Evolutionary conservation across 257 asterid species (phyloP), one percentile per base, ranked within the genome.

Genomic region (Echites panduratus): DNA sequence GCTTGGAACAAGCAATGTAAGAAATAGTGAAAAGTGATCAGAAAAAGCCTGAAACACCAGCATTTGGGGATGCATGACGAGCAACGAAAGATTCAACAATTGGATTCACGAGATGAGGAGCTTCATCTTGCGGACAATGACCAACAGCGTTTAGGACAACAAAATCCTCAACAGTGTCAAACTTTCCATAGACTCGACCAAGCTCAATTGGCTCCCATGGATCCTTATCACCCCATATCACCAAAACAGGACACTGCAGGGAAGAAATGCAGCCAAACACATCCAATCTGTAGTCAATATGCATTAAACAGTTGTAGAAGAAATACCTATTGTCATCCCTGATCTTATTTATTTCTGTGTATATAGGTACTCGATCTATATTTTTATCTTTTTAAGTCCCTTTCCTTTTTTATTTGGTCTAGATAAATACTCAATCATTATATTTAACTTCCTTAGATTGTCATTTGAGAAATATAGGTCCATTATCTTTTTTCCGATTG

Each of bases 111-210:
- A 93, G 86, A 72, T 90, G 88, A 56, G 98, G 98, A 7, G 98
- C 98, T 80, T 92, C 98, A 61, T 92, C 98, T 90, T 94, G 99
- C 68, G 99, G 99, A 81, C 99, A 94, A 82, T 94, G 98, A 29
- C 99, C 99, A 68, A 91, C 99, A 70, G 89, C 79, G 19, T 97
- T 95, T 64, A 91, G 88, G 75, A 90, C 90, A 16, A 91, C 78
- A 62, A 94, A 94, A 79, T 91, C 96, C 79, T 91, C 89, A 0
- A 94, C 97, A 5, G 89, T 69, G 50, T 89, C 90, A 71, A 89
- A 91, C 19, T 83, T 50, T 16, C 78, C 89, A 49, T 87, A 94
- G 73, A 93, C 91, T 77, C 70, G 88, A 53, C 99, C 99, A 4
- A 91, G 88, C 56, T 91, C 95, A 64, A 94, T 71, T 24, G 99